These are phyloP conservation scores for Fusarium graminum DNA, from an alignment of 2,329 filamentous ascomycete species.

Conservation along the genomic window DNA sequence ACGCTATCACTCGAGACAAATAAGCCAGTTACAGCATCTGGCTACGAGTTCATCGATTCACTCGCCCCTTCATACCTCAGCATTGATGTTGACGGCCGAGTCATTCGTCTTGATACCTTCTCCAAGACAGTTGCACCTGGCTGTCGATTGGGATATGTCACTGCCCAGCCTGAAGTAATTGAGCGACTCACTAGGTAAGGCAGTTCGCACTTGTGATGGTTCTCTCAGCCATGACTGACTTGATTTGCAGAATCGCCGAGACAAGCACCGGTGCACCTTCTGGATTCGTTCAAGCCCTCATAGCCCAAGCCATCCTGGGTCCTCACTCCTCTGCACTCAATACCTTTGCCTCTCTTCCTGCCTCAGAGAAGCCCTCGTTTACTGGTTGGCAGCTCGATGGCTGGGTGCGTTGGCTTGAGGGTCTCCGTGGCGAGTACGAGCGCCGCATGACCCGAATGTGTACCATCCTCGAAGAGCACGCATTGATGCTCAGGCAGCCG, in stretches of 20 bases:
- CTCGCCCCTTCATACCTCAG: conserved; percentile 85
- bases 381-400: conserved; percentile 82
- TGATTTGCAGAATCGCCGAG: conserved; percentile 74
- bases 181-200: conserved; percentile 70
- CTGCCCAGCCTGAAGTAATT: conserved; percentile 81
- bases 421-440: conserved; percentile 86
- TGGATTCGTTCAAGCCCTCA: conserved; percentile 88
- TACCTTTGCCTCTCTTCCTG: conserved; percentile 60
- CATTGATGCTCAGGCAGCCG: conserved; percentile 74
- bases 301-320: conserved; percentile 82
- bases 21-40: conserved; percentile 61
- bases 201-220: background rate
- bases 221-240: conserved; percentile 14
- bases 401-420: conserved; percentile 92
- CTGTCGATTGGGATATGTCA: conserved; percentile 91
- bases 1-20: conserved; percentile 50
- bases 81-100: conserved; percentile 86
- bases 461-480: conserved; percentile 75
- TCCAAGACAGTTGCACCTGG: conserved; percentile 94
- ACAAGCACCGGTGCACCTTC: conserved; percentile 84
- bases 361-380: conserved; percentile 62
- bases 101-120: conserved; percentile 92
- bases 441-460: conserved; percentile 87
- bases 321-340: conserved; percentile 64
- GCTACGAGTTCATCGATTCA: conserved; percentile 84